Evolutionary conservation across 192 early-diverging fungal genomes (phyloP), one percentile per base, ranked within the genome.

Genomic region (Backusella liffmaniae): DNA sequence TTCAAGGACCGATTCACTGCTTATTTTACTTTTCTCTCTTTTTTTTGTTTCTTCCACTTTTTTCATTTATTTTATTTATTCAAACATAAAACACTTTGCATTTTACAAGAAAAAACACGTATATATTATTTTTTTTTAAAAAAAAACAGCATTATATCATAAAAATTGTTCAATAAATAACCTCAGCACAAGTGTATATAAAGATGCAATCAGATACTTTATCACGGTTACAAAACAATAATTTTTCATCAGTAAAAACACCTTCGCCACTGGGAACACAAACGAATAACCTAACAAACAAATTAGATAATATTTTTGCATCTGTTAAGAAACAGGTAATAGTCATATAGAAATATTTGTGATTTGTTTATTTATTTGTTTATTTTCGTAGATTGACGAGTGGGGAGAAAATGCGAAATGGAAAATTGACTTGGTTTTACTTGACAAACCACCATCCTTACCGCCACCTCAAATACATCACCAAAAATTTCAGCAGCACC

Each of bases 381-480:
- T 62, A 12, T 62, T 29, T 26, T 62, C 15, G 6, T 46, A 78
- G 77, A 78, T 78, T 78, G 77, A 78, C 44, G 46, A 78, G 67
- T 78, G 77, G 77, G 77, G 77, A 36, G 77, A 78, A 51, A 72
- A 78, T 73, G 77, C 77, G 39, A 78, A 78, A 39, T 78, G 77
- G 77, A 78, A 78, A 42, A 78, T 78, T 35, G 77, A 78, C 46
- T 66, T 78, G n/a, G 67, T 78, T 37, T 67, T 78, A 41, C 37
- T 78, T n/a, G 77, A 78, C 29, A 67, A 78, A 62, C 72, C 77
- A n/a, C 18, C 23, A 16, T 49, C 46, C 16, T 49, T 49, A 49
- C 46, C n/a, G 9, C 9, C 21, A 29, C 56, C 23, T 12, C 9
- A 26, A 29, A 62, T 29, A 21, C 49, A 71, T 34, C 70, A 71